Base-by-base conservation (phyloP, 371 early-diverging fungal genomes). In the Syncephalastrum racemosum region DNA sequence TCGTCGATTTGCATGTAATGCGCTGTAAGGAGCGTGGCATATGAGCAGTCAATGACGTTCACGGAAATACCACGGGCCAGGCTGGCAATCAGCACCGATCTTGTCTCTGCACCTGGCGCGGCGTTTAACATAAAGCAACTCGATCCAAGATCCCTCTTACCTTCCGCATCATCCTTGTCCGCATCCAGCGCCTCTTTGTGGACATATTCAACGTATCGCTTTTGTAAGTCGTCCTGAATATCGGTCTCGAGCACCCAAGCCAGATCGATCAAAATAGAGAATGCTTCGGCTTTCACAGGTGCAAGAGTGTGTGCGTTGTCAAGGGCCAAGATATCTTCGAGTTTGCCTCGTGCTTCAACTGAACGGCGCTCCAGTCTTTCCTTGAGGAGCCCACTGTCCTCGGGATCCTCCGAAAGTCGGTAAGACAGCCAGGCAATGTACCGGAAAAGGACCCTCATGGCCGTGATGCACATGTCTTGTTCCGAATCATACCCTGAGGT, bases 221-320 rank as follows among this genome's bases (percentile, higher is more conserved):
- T 31, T 8, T 31, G 36, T 12, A 31, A 12, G 2, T 31, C 36
- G 12, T 5, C 65, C 64, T 81, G 82, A 50, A 81, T 54, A 15
- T 82, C 80, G 16, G 77, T 77, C 2, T 75, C 71, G 62, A 84
- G 83, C 5, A 86, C 56, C 82, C 82, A 82, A 56, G 81, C 80
- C 0, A 81, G 52, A 52, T 83, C 83, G 7, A 83, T 70, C 22
- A 83, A 31, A 27, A 69, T 66, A 27, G 74, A 75, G 58, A 81
- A 81, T 12, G 81, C 73, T 71, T 75, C 36, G 36, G 36, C 36
- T 31, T 50, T 10, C 12, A 59, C 18, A 42, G 25, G 49, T 25
- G 14, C 7, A 41, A 19, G 40, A n/a, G 43, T 46, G 25, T 51
- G 20, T 48, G 36, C 36, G 10, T 31, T 12, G 3, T 10, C 10